phyloP scores from a whole-genome alignment of 768 basidiomycete genomes.

The Coprinopsis strossmayeri region DNA sequence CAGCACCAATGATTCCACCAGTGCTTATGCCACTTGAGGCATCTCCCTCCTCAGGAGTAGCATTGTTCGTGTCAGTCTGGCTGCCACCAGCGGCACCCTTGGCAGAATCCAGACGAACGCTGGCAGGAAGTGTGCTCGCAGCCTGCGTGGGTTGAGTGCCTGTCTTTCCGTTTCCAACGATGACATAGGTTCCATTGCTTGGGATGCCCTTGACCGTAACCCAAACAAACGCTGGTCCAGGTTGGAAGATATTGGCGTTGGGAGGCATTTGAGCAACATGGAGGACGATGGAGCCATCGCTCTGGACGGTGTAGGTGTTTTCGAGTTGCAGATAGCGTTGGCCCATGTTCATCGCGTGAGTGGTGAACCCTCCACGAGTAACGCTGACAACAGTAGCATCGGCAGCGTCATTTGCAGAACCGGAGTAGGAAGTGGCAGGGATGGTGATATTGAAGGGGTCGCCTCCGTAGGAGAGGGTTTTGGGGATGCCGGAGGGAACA shows the following conservation, averaged over 20 bases:
- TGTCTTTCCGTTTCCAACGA: conserved; percentile 74
- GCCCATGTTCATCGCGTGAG: conserved; percentile 86
- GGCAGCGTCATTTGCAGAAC: conserved; percentile 62
- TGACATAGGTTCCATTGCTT: conserved; percentile 69
- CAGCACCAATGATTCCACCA: conserved; percentile 8
- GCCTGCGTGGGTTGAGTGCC: conserved; percentile 54
- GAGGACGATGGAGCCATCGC: conserved; percentile 68
- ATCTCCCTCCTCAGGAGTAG: conserved; percentile 1
- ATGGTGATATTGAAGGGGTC: conserved; percentile 69
- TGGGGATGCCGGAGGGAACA: conserved; percentile 59
- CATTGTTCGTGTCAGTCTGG: conserved; percentile 7
- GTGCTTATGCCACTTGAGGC: conserved; percentile 9
- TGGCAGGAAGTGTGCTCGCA: conserved; percentile 43
- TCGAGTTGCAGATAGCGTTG: conserved; percentile 79
- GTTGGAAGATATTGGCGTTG: conserved; percentile 80
- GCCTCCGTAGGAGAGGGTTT: conserved; percentile 81
- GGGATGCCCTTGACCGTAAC: conserved; percentile 84
- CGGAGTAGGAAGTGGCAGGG: conserved; percentile 57
- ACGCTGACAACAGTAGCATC: conserved; percentile 71
- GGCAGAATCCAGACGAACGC: conserved; percentile 35
- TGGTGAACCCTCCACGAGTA: conserved; percentile 80
- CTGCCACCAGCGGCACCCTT: conserved; percentile 22
- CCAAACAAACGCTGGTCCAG: conserved; percentile 81
- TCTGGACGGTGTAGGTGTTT: conserved; percentile 76
- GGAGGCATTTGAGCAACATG: conserved; percentile 82